Conservation (phyloP, 805 yeast species). For the Debaryomyces hansenii region DNA sequence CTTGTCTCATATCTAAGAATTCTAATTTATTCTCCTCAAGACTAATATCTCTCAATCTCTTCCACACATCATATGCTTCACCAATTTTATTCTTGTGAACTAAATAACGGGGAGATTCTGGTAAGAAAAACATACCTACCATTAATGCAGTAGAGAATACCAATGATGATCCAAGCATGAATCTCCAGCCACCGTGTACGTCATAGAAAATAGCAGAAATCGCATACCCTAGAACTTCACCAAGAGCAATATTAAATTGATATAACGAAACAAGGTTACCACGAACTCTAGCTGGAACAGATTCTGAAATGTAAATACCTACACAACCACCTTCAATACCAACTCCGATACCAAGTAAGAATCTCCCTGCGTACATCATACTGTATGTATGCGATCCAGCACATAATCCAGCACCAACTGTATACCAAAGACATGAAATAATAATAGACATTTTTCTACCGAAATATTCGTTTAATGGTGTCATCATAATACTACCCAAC, state of each 20-base stretch:
- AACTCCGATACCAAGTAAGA: conserved; percentile 61
- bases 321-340: conserved; percentile 69
- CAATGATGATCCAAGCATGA: conserved; percentile 62
- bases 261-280: conserved; percentile 63
- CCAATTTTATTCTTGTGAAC: conserved; percentile 52
- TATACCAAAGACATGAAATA: conserved; percentile 58
- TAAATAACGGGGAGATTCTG: conserved; percentile 64
- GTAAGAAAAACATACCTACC: conserved; percentile 52
- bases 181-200: conserved; percentile 63
- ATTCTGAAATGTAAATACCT: conserved; percentile 62
- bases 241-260: conserved; percentile 65
- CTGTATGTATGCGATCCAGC: conserved; percentile 41
- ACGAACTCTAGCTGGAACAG: conserved; percentile 51
- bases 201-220: conserved; percentile 61
- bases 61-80: conserved; percentile 57
- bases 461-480: conserved; percentile 54
- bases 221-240: conserved; percentile 66
- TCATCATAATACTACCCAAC: conserved; percentile 59
- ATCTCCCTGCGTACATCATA: conserved; percentile 52
- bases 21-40: conserved; percentile 48
- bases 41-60: conserved; percentile 49
- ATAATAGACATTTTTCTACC: conserved; percentile 59
- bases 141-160: conserved; percentile 55
- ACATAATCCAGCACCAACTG: conserved; percentile 60
- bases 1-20: conserved; percentile 56